phyloP scores from a whole-genome alignment of 768 basidiomycete species.

The Cyathus striatus region DNA sequence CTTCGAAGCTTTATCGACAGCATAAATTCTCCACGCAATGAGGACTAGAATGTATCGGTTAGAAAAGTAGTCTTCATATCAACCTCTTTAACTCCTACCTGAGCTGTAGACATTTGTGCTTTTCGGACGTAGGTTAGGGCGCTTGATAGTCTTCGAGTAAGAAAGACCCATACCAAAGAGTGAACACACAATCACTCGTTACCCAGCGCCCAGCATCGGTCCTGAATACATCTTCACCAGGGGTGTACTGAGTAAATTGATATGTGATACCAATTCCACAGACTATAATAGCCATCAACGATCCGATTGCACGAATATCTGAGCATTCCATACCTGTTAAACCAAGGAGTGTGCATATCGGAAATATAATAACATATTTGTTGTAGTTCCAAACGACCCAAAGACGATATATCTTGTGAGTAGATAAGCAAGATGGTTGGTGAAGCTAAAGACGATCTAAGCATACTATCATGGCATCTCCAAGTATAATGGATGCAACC shows the following conservation, averaged over 20 bases:
- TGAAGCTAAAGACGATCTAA: background rate
- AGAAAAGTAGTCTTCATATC: background rate
- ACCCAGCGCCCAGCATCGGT: background rate
- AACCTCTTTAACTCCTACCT: background rate
- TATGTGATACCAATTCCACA: background rate
- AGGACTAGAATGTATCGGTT: background rate
- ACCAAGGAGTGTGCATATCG: background rate
- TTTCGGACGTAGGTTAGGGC: background rate
- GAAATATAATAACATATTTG: background rate
- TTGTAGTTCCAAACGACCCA: background rate
- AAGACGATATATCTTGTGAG: background rate
- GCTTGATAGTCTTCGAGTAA: background rate
- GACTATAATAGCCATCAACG: background rate
- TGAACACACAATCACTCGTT: background rate
- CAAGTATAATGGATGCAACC: background rate
- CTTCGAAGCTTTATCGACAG: background rate
- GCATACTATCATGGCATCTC: background rate
- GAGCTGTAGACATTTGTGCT: background rate
- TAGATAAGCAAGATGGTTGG: background rate
- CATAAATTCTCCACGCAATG: background rate
- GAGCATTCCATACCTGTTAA: no score
- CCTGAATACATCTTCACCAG: background rate
- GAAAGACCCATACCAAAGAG: background rate
- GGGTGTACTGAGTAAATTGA: background rate
- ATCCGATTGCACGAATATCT: no score